Conservation (phyloP, 2,329 filamentous ascomycete species). For the Paecilomyces formosus region DNA sequence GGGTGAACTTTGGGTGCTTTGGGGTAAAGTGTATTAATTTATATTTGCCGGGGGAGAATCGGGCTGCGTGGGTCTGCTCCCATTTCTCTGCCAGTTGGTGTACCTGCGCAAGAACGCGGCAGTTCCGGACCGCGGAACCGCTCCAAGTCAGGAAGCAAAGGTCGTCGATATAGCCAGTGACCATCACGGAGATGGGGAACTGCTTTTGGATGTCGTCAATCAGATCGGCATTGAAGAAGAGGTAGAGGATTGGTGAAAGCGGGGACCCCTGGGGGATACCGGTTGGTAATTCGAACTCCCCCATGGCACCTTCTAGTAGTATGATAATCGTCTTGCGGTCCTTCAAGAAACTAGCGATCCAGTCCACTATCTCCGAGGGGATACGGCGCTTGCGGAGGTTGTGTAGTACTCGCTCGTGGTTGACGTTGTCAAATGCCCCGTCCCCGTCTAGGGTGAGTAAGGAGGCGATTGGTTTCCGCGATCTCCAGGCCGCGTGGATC, state of each 20-base stretch:
- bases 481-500: constrained; percentile 1
- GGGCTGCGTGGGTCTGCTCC: no score
- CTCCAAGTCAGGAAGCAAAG: no score
- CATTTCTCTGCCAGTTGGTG: no score
- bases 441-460: constrained; percentile 9
- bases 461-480: constrained; percentile 3
- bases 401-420: constrained; percentile 8
- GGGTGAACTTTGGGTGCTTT: no score
- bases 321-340: neutral
- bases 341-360: constrained; percentile 10
- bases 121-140: no score
- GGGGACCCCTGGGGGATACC: constrained; percentile 17
- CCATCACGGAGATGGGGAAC: no score
- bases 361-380: constrained; percentile 10
- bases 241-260: constrained; percentile 18
- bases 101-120: no score
- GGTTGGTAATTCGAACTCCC: neutral
- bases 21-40: no score
- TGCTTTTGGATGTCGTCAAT: constrained; percentile 6
- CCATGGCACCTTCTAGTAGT: neutral
- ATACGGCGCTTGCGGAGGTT: constrained; percentile 11
- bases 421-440: constrained; percentile 11
- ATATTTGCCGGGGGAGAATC: no score
- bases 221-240: constrained; percentile 20
- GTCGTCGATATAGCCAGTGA: no score